Conservation (phyloP, 2,329 filamentous ascomycete genomes). For the Cladophialophora immunda region DNA sequence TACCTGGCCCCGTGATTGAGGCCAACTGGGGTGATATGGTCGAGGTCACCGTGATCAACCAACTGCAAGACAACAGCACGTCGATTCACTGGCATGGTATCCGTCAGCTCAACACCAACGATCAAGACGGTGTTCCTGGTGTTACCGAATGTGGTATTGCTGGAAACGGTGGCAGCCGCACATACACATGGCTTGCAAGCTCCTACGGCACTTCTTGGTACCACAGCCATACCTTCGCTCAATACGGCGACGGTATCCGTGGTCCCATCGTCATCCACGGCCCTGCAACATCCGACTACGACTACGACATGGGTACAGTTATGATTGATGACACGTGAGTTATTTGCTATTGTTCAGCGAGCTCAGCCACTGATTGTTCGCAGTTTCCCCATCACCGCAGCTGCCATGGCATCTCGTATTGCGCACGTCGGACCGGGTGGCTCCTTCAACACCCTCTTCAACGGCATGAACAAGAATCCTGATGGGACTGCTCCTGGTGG, state of each 20-base stretch:
- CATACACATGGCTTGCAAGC: slow-evolving; percentile 66
- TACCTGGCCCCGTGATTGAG: slow-evolving; percentile 72
- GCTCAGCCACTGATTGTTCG: slow-evolving; percentile 36
- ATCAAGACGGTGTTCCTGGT: slow-evolving; percentile 66
- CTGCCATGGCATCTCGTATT: slow-evolving; percentile 31
- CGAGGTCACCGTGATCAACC: slow-evolving; percentile 64
- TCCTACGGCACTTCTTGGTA: slow-evolving; percentile 66
- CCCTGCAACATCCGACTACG: slow-evolving; percentile 40
- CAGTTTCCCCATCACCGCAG: slow-evolving; percentile 38
- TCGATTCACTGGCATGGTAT: slow-evolving; percentile 61
- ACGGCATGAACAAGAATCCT: slow-evolving; percentile 39
- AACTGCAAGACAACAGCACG: slow-evolving; percentile 64
- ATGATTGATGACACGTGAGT: slow-evolving; percentile 41
- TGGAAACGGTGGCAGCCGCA: slow-evolving; percentile 59
- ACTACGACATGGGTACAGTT: slow-evolving; percentile 39
- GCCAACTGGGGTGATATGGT: slow-evolving; percentile 70
- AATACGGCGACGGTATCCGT: slow-evolving; percentile 41
- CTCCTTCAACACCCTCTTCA: slow-evolving; percentile 41
- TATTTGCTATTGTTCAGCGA: not conserved
- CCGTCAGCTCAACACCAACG: slow-evolving; percentile 61
- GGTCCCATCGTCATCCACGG: slow-evolving; percentile 42
- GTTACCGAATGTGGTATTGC: slow-evolving; percentile 62
- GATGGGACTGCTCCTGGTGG: slow-evolving; percentile 31
- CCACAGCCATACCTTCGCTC: slow-evolving; percentile 65
- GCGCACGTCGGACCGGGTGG: slow-evolving; percentile 36